These are phyloP conservation scores for Nannochloris sp. DNA, from an alignment of 139 green algal genomes.

Conservation along the genomic window DNA sequence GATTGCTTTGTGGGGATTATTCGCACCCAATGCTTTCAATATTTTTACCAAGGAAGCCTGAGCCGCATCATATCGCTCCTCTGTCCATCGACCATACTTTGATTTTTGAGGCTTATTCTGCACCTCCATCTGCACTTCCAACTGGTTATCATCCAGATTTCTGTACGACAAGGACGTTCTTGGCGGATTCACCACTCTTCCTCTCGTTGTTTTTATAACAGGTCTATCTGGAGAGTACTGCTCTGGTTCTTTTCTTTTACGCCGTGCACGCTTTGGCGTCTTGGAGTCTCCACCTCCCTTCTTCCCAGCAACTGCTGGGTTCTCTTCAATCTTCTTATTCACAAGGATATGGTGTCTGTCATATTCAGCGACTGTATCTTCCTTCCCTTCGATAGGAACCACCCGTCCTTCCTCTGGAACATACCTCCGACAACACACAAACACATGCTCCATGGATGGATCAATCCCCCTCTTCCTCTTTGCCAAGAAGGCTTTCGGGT, in stretches of 20 bases:
- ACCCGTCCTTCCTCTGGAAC: constrained; percentile 15
- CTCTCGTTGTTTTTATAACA: neutral
- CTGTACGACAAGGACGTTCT: too few relatives aligned
- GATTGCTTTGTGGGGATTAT: constrained; percentile 22
- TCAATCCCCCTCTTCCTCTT: neutral
- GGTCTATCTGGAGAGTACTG: constrained; percentile 1
- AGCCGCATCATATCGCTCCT: constrained; percentile 33
- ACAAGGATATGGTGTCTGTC: neutral
- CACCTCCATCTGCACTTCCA: too few relatives aligned
- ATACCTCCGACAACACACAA: constrained; percentile 28
- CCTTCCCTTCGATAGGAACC: constrained; percentile 12
- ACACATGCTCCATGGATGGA: constrained; percentile 10
- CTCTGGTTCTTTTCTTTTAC: neutral
- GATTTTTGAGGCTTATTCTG: neutral
- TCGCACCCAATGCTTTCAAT: constrained; percentile 22
- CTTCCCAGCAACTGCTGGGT: neutral
- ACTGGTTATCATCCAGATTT: too few relatives aligned
- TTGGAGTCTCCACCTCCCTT: neutral
- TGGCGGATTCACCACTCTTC: neutral
- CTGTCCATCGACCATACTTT: constrained; percentile 17
- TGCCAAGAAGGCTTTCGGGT: neutral
- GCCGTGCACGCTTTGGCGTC: neutral
- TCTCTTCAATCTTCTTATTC: neutral
- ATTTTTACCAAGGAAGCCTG: constrained; percentile 40
- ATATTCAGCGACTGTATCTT: neutral